Evolutionary conservation across 2,329 filamentous ascomycete genomes (phyloP).

Genomic region (Sordariomycetes sp.): DNA sequence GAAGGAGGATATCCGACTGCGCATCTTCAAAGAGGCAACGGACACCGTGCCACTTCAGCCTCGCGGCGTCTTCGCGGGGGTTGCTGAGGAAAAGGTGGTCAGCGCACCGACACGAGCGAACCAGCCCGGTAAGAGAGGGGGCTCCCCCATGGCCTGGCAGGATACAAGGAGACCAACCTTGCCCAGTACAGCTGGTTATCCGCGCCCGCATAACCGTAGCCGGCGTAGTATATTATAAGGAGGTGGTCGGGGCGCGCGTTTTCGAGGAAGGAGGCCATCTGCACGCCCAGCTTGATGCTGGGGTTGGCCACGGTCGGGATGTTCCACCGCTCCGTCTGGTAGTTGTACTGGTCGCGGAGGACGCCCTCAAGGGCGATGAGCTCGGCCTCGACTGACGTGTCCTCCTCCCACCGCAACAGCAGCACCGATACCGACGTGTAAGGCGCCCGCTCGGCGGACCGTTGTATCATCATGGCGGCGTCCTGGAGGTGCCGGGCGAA

Average conservation of each 20-base stretch:
- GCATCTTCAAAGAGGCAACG: conserved; percentile 49
- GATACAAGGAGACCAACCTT: conserved; percentile 33
- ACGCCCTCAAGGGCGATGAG: conserved; percentile 40
- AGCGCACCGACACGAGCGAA: conserved; percentile 5
- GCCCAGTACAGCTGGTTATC: conserved; percentile 55
- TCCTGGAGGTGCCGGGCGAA: conserved; percentile 56
- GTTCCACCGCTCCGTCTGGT: conserved; percentile 43
- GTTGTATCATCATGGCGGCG: conserved; percentile 53
- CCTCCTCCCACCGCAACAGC: conserved; percentile 49
- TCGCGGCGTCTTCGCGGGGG: conserved; percentile 41
- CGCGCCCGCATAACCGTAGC: conserved; percentile 42
- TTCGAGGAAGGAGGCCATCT: conserved; percentile 46
- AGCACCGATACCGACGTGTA: conserved; percentile 48
- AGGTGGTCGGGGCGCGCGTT: conserved; percentile 43
- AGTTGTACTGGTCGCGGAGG: conserved; percentile 47
- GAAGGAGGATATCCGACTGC: conserved; percentile 46
- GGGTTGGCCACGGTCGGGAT: conserved; percentile 48
- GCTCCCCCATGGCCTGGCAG: conserved; percentile 3
- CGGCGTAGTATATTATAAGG: conserved; percentile 51
- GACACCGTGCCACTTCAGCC: conserved; percentile 50
- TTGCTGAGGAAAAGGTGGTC: conserved; percentile 28
- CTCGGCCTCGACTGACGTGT: conserved; percentile 37
- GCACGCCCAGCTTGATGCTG: conserved; percentile 46
- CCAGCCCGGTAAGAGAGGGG: conserved; percentile 5
- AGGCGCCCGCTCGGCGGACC: conserved; percentile 43